Percentiles rank a stretch among this genome's conserved stretches.
Evolutionary conservation across 768 basidiomycete species (phyloP).

Genomic region (Imleria badia): DNA sequence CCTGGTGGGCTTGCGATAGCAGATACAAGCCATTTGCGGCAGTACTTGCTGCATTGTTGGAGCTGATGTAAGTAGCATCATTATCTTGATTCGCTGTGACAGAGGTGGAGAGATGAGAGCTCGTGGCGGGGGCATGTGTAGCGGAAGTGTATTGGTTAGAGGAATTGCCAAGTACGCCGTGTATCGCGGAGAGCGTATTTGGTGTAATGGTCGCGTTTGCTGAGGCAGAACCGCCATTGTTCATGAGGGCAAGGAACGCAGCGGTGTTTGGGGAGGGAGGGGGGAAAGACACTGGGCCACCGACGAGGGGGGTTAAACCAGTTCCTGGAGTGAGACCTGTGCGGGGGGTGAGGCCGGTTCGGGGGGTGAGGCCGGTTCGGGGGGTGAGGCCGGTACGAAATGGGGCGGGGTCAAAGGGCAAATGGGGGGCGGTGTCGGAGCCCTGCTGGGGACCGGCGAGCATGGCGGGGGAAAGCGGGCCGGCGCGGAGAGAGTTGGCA

Average conservation of each 20-base stretch:
- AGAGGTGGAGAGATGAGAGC: slow-evolving; percentile 36
- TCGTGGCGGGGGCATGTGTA: slow-evolving; percentile 34
- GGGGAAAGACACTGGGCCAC: slow-evolving; percentile 74
- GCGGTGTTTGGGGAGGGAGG: slow-evolving; percentile 86
- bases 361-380: slow-evolving; percentile 80
- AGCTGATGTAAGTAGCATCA: slow-evolving; percentile 36
- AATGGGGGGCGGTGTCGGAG: slow-evolving; percentile 36
- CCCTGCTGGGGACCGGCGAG: slow-evolving; percentile 77
- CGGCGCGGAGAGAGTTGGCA: slow-evolving; percentile 81
- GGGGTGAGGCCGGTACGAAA: slow-evolving; percentile 89
- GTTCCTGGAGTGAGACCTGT: slow-evolving; percentile 77
- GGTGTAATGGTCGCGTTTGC: slow-evolving; percentile 56
- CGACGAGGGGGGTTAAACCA: slow-evolving; percentile 79
- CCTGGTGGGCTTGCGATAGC: slow-evolving; percentile 93
- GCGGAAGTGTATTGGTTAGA: slow-evolving; percentile 27
- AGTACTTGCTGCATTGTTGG: slow-evolving; percentile 59
- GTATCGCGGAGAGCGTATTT: slow-evolving; percentile 59
- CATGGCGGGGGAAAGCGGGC: slow-evolving; percentile 96
- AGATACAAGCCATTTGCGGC: slow-evolving; percentile 94
- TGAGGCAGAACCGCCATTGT: slow-evolving; percentile 43
- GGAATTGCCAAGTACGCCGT: slow-evolving; percentile 62
- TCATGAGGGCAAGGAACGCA: slow-evolving; percentile 91
- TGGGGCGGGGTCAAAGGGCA: slow-evolving; percentile 64
- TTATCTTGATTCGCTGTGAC: slow-evolving; percentile 36
- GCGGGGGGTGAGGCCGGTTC: slow-evolving; percentile 84